Evolutionary conservation across 345 rosid genomes (phyloP).

Genomic region (Gossypium mustelinum): DNA sequence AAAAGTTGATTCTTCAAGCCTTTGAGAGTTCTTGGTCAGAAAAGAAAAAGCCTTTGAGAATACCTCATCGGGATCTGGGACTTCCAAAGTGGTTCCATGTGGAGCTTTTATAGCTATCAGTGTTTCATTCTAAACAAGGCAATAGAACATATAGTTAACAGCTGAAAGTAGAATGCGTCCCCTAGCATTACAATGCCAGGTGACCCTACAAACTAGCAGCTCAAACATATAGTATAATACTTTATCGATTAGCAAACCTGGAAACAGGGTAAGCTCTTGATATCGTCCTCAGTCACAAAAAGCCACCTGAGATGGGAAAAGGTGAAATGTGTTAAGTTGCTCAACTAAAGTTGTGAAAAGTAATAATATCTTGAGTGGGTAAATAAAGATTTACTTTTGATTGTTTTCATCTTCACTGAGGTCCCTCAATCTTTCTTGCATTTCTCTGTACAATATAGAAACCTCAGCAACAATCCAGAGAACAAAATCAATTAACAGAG

Average conservation of each 20-base stretch:
- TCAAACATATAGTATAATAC: not conserved
- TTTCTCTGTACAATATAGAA: slow-evolving; percentile 51
- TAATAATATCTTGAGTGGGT: not conserved
- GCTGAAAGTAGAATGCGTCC: not conserved
- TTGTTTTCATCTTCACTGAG: slow-evolving; percentile 88
- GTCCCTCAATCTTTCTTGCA: slow-evolving; percentile 81
- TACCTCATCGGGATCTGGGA: slow-evolving; percentile 99
- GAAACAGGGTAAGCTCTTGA: slow-evolving; percentile 88
- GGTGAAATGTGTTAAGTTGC: slow-evolving; percentile 19
- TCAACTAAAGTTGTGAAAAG: slow-evolving; percentile 11
- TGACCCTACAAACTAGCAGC: slow-evolving; percentile 4
- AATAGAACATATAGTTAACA: slow-evolving; percentile 12
- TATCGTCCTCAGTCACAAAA: slow-evolving; percentile 96
- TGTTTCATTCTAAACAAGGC: slow-evolving; percentile 71
- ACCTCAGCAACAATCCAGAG: slow-evolving; percentile 11
- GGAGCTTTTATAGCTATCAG: slow-evolving; percentile 96
- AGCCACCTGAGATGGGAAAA: slow-evolving; percentile 59
- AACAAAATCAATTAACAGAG: not conserved
- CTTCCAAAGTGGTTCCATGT: slow-evolving; percentile 97
- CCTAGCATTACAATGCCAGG: slow-evolving; percentile 9
- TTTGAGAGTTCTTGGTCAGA: not conserved
- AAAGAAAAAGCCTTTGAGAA: slow-evolving; percentile 14
- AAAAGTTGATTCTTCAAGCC: slow-evolving; percentile 13
- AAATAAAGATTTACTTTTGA: slow-evolving; percentile 52
- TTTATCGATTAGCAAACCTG: slow-evolving; percentile 46